Base-by-base conservation (phyloP, 2,329 filamentous ascomycete species). In the Sclerotiophoma versabilis region DNA sequence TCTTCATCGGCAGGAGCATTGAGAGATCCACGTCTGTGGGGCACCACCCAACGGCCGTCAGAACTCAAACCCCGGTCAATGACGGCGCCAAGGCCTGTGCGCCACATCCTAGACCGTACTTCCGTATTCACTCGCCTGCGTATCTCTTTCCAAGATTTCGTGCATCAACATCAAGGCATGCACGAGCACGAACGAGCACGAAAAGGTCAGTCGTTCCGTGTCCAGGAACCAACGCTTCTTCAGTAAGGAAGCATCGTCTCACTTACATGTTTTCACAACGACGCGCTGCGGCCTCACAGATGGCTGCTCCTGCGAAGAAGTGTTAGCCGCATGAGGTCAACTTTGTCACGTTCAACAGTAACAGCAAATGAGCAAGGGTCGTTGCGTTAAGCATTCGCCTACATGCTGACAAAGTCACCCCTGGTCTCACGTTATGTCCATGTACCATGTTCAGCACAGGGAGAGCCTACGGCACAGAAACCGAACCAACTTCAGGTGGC, bases 41-140 rank as follows among this genome's bases (percentile, higher is more conserved):
- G 37, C 51, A 29, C 44, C 22, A 30, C 37, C 43, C 30, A 32
- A 6, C 36, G 17, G 42, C 43, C 25, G 22, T 39, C 50, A 44
- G 26, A 32, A 54, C 27, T 23, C 34, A 41, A 42, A n/a, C 12
- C 39, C 39, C 23, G 20, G 39, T 54, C 38, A 9, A 54, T 54
- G 51, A 54, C 51, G 51, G 17, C 17, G 51, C 51, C 51, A 41
- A 49, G 44, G 26, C 11, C 30, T 32, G 34, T 41, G 39, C 38
- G 34, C 49, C 36, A 42, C 29, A 33, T 41, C 8, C 19, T 15
- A 25, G 41, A 12, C 45, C 51, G 34, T 25, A 17, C 19, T 34
- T 25, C 51, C 45, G 38, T 34, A 29, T 54, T 34, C 33, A 33
- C 36, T 53, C 38, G 38, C 20, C 37, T 49, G 44, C 51, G 25